These are phyloP conservation scores for Ministeria vibrans DNA, from an alignment of 78 protist genomes.

Conservation along the genomic window DNA sequence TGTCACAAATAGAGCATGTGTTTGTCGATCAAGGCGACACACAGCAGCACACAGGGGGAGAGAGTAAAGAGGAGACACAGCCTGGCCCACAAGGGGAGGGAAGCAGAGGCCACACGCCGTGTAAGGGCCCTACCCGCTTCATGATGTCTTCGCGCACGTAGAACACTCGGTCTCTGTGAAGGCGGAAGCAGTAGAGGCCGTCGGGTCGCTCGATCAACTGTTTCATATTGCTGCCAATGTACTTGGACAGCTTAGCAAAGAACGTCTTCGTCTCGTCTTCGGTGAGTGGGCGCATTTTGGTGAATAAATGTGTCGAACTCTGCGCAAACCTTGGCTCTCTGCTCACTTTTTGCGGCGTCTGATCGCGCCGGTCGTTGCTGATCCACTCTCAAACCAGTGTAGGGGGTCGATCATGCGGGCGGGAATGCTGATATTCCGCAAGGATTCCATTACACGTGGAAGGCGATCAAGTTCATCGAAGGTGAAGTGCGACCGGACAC, in stretches of 20 bases:
- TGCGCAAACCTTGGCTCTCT: no score
- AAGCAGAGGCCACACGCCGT: neutral
- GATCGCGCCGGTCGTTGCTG: no score
- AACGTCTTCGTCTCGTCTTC: slow-evolving; percentile 92
- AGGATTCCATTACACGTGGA: no score
- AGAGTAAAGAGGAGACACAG: neutral
- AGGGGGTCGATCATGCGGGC: no score
- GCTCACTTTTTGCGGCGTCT: no score
- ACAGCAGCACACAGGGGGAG: slow-evolving; percentile 11
- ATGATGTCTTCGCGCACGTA: slow-evolving; percentile 54
- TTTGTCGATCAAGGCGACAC: neutral
- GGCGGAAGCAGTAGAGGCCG: slow-evolving; percentile 90
- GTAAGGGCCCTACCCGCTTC: neutral
- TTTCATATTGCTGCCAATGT: slow-evolving; percentile 90
- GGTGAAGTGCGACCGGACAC: no score
- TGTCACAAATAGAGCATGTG: neutral
- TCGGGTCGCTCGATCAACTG: slow-evolving; percentile 89
- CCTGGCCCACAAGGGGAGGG: neutral
- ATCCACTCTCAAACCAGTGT: no score
- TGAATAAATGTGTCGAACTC: neutral
- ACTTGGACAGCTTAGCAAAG: slow-evolving; percentile 94
- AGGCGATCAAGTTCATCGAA: no score
- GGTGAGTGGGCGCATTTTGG: slow-evolving; percentile 94
- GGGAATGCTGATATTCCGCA: no score
- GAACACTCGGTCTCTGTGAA: slow-evolving; percentile 92